Percentiles rank a stretch among this genome's conserved stretches.
phyloP scores from a whole-genome alignment of 352 stramenopile genomes.

The Plasmopara muralis region DNA sequence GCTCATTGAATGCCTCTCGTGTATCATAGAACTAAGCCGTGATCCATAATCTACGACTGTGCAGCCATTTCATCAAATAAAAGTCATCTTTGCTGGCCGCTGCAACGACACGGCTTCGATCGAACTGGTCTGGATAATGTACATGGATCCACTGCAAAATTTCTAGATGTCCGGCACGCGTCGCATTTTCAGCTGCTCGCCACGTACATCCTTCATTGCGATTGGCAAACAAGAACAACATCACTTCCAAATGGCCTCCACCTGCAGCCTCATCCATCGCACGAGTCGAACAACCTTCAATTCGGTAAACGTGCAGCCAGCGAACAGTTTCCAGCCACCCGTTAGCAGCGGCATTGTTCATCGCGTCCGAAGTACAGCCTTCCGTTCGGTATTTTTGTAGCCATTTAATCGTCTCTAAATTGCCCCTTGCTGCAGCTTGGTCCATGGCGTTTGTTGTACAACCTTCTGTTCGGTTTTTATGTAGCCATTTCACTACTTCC shows the following conservation, averaged over 20 bases:
- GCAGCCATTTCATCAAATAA: constrained; percentile 30
- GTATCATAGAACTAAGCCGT: constrained; percentile 1
- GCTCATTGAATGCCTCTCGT: too few species aligned
- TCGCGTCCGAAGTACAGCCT: constrained; percentile 18
- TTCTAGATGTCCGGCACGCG: constrained; percentile 15
- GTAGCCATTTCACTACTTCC: constrained; percentile 26
- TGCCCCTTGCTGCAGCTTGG: constrained; percentile 12
- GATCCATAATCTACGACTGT: constrained; percentile 18
- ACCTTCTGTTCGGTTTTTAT: constrained; percentile 23
- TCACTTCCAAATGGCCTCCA: constrained; percentile 27
- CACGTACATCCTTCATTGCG: constrained; percentile 24
- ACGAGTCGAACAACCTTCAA: constrained; percentile 27
- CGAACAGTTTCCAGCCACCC: constrained; percentile 20
- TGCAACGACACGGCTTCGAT: constrained; percentile 26
- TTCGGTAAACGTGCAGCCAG: constrained; percentile 23
- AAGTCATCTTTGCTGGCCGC: constrained; percentile 26
- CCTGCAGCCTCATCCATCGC: constrained; percentile 35
- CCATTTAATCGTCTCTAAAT: constrained; percentile 24
- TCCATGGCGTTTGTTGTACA: constrained; percentile 24
- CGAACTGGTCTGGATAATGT: constrained; percentile 23
- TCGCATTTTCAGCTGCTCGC: constrained; percentile 22
- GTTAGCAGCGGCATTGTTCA: constrained; percentile 25
- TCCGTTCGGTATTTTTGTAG: constrained; percentile 20
- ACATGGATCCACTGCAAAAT: constrained; percentile 26
- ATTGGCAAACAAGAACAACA: constrained; percentile 24